phyloP scores from a whole-genome alignment of 2,329 filamentous ascomycete genomes.

The Fusarium udum region DNA sequence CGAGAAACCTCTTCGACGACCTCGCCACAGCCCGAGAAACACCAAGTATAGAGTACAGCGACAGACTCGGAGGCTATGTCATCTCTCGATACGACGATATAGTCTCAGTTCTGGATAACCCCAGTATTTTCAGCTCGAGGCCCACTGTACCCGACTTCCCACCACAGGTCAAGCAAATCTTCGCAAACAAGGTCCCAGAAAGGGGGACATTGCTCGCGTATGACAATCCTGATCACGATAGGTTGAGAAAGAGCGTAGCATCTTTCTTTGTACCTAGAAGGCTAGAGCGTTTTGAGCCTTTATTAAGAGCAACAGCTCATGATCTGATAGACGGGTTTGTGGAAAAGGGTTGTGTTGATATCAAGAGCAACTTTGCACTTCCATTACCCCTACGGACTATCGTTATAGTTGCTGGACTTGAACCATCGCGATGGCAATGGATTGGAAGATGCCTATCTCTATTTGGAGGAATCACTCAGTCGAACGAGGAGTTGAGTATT shows the following conservation, averaged over 20 bases:
- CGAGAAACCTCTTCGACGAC: background rate
- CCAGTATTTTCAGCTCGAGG: background rate
- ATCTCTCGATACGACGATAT: background rate
- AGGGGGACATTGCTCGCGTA: background rate
- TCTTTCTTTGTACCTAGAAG: background rate
- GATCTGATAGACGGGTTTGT: background rate
- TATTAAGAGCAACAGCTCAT: background rate
- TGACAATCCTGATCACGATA: background rate
- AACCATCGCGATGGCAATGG: background rate
- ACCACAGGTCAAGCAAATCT: background rate
- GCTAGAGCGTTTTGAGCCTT: background rate
- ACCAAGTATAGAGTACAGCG: background rate
- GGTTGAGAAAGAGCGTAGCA: background rate
- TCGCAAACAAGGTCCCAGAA: background rate
- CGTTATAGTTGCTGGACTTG: background rate
- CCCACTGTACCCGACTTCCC: background rate
- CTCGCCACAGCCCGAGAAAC: background rate
- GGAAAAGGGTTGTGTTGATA: background rate
- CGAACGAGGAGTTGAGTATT: background rate
- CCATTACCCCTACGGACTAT: background rate
- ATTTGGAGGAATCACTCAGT: background rate
- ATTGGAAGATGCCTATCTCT: background rate
- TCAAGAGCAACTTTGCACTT: background rate
- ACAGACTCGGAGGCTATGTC: background rate
- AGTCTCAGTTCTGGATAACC: background rate